phyloP scores from a whole-genome alignment of 371 early-diverging fungal genomes.

The Fennellomyces sp. region DNA sequence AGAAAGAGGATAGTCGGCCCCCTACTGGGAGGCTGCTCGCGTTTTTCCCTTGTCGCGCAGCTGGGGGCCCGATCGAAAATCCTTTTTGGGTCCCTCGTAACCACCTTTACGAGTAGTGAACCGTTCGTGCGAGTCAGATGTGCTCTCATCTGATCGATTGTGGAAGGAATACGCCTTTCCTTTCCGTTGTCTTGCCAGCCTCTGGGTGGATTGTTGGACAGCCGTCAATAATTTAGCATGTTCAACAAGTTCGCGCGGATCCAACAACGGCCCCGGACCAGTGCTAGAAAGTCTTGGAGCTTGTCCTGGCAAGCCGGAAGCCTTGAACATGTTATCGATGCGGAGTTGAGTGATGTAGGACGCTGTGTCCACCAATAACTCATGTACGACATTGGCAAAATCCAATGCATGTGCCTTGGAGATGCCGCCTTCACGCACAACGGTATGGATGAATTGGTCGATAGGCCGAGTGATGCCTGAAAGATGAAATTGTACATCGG shows the following conservation, averaged over 20 bases:
- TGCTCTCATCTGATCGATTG: not conserved
- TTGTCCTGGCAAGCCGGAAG: not conserved
- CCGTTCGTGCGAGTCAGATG: not conserved
- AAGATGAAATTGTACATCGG: conserved; percentile 8
- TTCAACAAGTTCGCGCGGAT: not conserved
- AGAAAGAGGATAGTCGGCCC: not conserved
- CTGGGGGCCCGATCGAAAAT: not conserved
- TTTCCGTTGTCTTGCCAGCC: not conserved
- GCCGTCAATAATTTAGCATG: not conserved
- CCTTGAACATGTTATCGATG: not conserved
- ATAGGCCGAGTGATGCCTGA: conserved; percentile 9
- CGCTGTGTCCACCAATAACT: not conserved
- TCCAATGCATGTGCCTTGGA: not conserved
- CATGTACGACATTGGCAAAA: not conserved
- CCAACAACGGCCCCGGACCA: not conserved
- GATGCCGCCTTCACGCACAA: not conserved
- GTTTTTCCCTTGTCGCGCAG: not conserved
- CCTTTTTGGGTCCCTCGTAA: not conserved
- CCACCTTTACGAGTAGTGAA: not conserved
- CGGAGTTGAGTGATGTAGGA: not conserved
- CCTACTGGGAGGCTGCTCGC: not conserved
- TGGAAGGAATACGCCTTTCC: not conserved
- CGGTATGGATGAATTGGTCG: not conserved
- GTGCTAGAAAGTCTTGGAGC: not conserved
- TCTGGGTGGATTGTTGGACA: not conserved